A percentile compares a stretch with the other conserved stretches of the same genome.
phyloP scores from a whole-genome alignment of 805 yeast genomes.

The Candida koratica region DNA sequence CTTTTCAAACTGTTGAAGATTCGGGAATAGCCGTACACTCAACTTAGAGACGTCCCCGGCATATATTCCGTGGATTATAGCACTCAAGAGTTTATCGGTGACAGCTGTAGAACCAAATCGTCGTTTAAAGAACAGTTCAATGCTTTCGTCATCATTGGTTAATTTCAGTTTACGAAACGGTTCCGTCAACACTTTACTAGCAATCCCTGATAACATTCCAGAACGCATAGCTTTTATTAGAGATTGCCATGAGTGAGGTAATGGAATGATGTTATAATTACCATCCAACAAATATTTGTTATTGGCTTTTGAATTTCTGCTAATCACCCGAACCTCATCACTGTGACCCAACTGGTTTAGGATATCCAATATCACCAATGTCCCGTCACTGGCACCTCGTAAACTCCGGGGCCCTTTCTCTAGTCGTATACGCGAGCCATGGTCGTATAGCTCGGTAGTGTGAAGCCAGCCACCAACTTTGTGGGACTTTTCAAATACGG shows the following conservation, averaged over 20 bases:
- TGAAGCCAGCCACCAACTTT: slow-evolving; percentile 80
- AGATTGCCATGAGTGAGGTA: slow-evolving; percentile 43
- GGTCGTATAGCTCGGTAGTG: slow-evolving; percentile 37
- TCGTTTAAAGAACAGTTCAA: slow-evolving; percentile 61
- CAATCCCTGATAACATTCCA: slow-evolving; percentile 44
- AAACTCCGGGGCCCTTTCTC: slow-evolving; percentile 93
- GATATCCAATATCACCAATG: slow-evolving; percentile 61
- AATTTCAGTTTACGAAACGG: slow-evolving; percentile 36
- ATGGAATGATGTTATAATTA: slow-evolving; percentile 47
- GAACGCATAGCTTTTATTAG: slow-evolving; percentile 24
- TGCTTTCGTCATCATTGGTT: slow-evolving; percentile 57
- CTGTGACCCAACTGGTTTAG: slow-evolving; percentile 45
- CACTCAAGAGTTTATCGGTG: slow-evolving; percentile 64
- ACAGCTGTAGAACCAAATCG: slow-evolving; percentile 58
- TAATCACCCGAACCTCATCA: slow-evolving; percentile 56
- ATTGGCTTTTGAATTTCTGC: slow-evolving; percentile 58
- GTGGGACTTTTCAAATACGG: slow-evolving; percentile 52
- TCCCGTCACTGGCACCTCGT: slow-evolving; percentile 78
- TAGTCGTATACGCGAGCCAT: slow-evolving; percentile 31
- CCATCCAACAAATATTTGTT: slow-evolving; percentile 59
- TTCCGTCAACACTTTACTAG: slow-evolving; percentile 47
- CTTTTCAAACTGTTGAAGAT: slow-evolving; percentile 54
- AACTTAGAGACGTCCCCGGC: slow-evolving; percentile 66
- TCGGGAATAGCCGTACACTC: slow-evolving; percentile 60
- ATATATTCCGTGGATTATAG: slow-evolving; percentile 82